Base-by-base conservation (phyloP, 495 filamentous ascomycete species). In the Penicillium chermesinum region DNA sequence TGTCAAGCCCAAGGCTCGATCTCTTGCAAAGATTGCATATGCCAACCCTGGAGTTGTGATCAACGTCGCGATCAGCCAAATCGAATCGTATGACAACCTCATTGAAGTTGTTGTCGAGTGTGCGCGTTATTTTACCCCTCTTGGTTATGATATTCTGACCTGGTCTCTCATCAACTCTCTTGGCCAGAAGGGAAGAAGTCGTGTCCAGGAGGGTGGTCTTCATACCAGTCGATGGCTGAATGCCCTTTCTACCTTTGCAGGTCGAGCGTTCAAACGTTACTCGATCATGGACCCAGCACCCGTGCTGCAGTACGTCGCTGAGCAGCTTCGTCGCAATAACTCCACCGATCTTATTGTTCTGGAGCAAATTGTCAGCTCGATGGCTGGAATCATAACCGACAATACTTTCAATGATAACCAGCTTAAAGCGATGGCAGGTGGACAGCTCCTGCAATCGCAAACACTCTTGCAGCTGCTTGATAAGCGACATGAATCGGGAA, bases 31-130 rank as follows among this genome's bases (percentile, higher is more conserved):
- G 68, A 84, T 89, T 8, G 87, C 91, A 7, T 86, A 85, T 50
- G 81, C 87, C 6, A 89, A 84, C 12, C 94, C 94, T 2, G 90
- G 89, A n/a, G 76, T 93, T 37, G 89, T 99, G 19, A 94, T 96
- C 70, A 82, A 81, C 54, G 82, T 91, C 35, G 87, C 89, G 9
- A 78, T 97, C 45, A 78, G 75, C 25, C 89, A 96, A 58, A 89
- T 96, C 38, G 89, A 96, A 65, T 79, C 83, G 0, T 96, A 97
- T 63, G 86, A 85, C 58, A 96, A 96, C 59, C 77, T 97, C 27
- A 91, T 91, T 48, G 88, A 95, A 48, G 85, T 86, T 7, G 86
- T 99, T 41, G 89, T 96, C 21, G 88, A 95, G 61, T 96, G 89
- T 58, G 89, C 86, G 22, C 84, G 87, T 53, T 95, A 96, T 57